phyloP scores from a whole-genome alignment of 2,329 filamentous ascomycete species.

The Bipolaris gigantea region DNA sequence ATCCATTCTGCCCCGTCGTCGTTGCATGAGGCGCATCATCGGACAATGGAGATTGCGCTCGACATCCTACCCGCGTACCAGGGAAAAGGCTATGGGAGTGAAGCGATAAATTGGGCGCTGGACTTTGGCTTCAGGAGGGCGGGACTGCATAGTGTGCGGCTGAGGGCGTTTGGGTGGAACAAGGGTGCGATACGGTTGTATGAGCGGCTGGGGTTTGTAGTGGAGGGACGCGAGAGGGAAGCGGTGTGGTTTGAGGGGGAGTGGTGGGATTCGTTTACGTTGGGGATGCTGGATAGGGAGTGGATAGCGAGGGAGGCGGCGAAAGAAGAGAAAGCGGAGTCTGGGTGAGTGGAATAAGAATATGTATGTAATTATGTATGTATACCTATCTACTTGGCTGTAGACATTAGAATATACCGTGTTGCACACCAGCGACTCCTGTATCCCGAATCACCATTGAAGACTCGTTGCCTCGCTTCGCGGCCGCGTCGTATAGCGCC shows the following conservation, averaged over 20 bases:
- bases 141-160: neutral
- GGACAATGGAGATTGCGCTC: neutral
- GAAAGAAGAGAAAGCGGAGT: neutral
- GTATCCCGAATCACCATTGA: neutral
- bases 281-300: conserved; percentile 36
- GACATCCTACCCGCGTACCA: neutral
- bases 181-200: conserved; percentile 50
- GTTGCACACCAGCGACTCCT: neutral
- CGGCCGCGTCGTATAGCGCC: conserved; percentile 59
- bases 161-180: conserved; percentile 43
- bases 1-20: neutral
- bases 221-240: conserved; percentile 50
- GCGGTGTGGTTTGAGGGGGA: conserved; percentile 49
- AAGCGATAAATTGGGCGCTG: neutral
- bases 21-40: neutral
- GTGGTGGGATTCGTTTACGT: conserved; percentile 39
- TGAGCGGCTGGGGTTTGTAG: conserved; percentile 50
- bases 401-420: neutral
- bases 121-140: neutral
- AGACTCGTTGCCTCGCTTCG: conserved; percentile 9
- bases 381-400: too few species aligned
- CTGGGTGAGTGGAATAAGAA: too few species aligned
- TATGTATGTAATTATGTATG: too few species aligned
- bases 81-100: neutral
- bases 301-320: conserved; percentile 18